Evolutionary conservation across 495 filamentous ascomycete species (phyloP).

Genomic region (Rusavskia elegans): DNA sequence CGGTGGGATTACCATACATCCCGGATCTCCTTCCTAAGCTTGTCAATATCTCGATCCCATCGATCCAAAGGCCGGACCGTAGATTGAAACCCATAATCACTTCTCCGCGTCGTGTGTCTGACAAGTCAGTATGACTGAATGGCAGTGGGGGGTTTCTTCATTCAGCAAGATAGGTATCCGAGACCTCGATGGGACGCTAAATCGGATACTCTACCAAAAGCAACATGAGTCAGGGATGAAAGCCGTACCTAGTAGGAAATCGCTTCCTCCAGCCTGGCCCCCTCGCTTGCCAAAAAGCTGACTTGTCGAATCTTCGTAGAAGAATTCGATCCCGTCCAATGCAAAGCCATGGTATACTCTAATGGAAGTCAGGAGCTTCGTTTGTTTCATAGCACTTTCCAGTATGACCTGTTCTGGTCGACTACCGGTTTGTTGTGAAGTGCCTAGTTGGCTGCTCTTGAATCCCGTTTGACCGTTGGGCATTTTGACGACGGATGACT

Average conservation of each 20-base stretch:
- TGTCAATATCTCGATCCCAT: slow-evolving; percentile 82
- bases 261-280: slow-evolving; percentile 56
- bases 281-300: slow-evolving; percentile 84
- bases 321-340: slow-evolving; percentile 79
- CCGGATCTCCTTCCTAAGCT: slow-evolving; percentile 73
- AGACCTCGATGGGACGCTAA: too few relatives aligned
- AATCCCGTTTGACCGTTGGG: slow-evolving; percentile 59
- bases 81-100: slow-evolving; percentile 77
- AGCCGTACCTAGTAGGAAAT: slow-evolving; percentile 57
- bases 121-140: background rate
- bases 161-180: too few relatives aligned
- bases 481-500: slow-evolving; percentile 55
- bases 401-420: slow-evolving; percentile 60
- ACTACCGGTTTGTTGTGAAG: slow-evolving; percentile 54
- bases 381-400: slow-evolving; percentile 48
- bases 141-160: background rate
- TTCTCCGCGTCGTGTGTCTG: slow-evolving; percentile 71
- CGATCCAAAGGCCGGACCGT: slow-evolving; percentile 69
- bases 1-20: slow-evolving; percentile 65
- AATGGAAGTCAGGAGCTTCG: slow-evolving; percentile 58
- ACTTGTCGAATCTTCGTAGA: slow-evolving; percentile 73
- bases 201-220: background rate
- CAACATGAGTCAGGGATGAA: background rate
- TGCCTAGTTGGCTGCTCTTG: slow-evolving; percentile 60
- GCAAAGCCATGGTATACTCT: slow-evolving; percentile 64